A percentile compares a stretch with the other conserved stretches of the same genome.
These are phyloP conservation scores for Diaporthe aspalathi DNA, from an alignment of 2,329 filamentous ascomycete genomes.

Conservation along the genomic window DNA sequence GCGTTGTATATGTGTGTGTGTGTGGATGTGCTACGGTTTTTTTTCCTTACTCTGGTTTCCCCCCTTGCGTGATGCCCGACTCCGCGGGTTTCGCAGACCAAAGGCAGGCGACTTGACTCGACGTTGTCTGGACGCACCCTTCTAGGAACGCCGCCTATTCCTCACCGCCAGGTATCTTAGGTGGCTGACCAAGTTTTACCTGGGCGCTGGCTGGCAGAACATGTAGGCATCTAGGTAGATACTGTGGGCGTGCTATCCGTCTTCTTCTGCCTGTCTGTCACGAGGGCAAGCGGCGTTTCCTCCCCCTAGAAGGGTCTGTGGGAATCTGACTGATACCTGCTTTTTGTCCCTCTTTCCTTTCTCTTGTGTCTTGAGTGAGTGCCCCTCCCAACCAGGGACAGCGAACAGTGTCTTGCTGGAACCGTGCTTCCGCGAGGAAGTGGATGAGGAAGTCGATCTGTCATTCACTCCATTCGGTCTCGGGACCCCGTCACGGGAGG, in stretches of 20 bases:
- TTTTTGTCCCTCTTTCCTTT: background rate
- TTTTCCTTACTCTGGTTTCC: background rate
- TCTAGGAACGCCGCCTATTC: background rate
- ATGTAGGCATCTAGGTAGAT: background rate
- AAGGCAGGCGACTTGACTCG: conserved; percentile 2
- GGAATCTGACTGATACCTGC: background rate
- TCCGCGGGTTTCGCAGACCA: background rate
- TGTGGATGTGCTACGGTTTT: background rate
- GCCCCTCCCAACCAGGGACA: background rate
- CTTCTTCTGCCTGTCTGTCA: no score
- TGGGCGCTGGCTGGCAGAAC: background rate
- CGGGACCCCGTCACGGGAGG: background rate
- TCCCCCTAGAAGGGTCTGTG: conserved; percentile 13
- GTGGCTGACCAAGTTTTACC: conserved; percentile 1
- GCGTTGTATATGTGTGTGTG: background rate
- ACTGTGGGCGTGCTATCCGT: background rate
- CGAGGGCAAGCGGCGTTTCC: background rate
- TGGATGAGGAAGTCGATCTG: no score
- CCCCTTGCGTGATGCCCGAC: background rate
- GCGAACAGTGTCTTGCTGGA: background rate
- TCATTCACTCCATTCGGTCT: background rate
- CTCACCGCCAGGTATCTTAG: background rate
- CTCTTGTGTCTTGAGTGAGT: background rate
- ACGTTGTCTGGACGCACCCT: background rate
- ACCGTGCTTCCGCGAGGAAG: no score